Conservation (phyloP, 106 monocot species). For the Alisma plantagoaquatica region DNA sequence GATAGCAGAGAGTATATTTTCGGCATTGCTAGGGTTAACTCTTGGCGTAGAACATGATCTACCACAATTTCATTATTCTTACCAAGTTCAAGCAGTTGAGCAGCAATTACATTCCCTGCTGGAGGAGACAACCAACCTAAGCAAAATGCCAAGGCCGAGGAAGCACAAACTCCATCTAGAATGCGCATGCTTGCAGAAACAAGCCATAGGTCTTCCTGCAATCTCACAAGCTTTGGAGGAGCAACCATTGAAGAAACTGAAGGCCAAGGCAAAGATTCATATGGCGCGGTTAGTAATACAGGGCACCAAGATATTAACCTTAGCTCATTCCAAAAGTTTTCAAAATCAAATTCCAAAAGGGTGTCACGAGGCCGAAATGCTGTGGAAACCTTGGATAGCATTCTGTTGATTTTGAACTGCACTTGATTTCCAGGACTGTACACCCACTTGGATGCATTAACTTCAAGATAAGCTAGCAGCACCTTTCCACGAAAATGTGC, state of each 20-base stretch:
- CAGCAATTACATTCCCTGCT: slow-evolving; percentile 76
- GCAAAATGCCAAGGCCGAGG: slow-evolving; percentile 50
- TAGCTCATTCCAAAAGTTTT: slow-evolving; percentile 87
- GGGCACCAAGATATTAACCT: slow-evolving; percentile 98
- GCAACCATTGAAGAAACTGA: slow-evolving; percentile 79
- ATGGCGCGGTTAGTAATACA: slow-evolving; percentile 60
- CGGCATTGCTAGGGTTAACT: slow-evolving; percentile 83
- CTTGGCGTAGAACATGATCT: slow-evolving; percentile 81
- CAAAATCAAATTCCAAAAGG: slow-evolving; percentile 33
- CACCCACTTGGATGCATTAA: slow-evolving; percentile 74
- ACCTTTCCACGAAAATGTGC: slow-evolving; percentile 71
- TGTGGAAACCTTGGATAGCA: slow-evolving; percentile 37
- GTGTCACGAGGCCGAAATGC: slow-evolving; percentile 24
- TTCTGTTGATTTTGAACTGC: slow-evolving; percentile 24
- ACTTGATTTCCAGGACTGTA: slow-evolving; percentile 18
- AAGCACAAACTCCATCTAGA: slow-evolving; percentile 87
- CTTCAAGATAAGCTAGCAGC: slow-evolving; percentile 91
- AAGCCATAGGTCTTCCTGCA: slow-evolving; percentile 77
- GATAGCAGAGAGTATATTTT: slow-evolving; percentile 68
- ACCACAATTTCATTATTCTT: slow-evolving; percentile 91
- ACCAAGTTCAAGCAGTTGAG: slow-evolving; percentile 93
- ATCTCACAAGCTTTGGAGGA: slow-evolving; percentile 80
- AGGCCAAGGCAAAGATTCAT: slow-evolving; percentile 87
- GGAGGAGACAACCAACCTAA: slow-evolving; percentile 91
- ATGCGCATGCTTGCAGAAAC: slow-evolving; percentile 98